Evolutionary conservation across 768 basidiomycete species (phyloP).

Genomic region (Plicaturopsis crispa): DNA sequence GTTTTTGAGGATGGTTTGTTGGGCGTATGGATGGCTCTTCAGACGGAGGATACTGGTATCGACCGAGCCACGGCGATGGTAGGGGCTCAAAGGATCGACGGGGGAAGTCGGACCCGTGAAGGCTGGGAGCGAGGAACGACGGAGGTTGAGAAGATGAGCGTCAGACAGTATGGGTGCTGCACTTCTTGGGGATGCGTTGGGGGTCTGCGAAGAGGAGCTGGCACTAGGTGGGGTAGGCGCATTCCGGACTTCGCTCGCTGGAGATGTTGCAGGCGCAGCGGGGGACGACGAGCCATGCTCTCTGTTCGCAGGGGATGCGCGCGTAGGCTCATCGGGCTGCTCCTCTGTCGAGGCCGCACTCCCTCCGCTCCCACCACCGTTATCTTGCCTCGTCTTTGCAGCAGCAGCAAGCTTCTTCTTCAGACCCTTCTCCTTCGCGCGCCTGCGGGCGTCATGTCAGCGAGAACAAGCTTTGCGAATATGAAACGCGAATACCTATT

Average conservation of each 20-base stretch:
- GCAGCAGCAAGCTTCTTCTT: constrained; percentile 34
- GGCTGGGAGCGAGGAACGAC: constrained; percentile 52
- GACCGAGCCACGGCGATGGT: constrained; percentile 30
- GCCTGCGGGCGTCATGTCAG: constrained; percentile 31
- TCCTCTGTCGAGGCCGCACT: constrained; percentile 2
- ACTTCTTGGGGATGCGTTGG: constrained; percentile 13
- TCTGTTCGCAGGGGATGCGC: constrained; percentile 5
- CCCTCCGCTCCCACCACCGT: background rate
- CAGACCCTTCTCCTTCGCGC: constrained; percentile 78
- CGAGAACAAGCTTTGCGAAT: constrained; percentile 5
- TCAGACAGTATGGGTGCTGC: constrained; percentile 16
- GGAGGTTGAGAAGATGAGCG: constrained; percentile 24
- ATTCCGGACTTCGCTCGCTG: constrained; percentile 34
- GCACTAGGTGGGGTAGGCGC: constrained; percentile 19
- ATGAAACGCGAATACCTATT: constrained; percentile 47
- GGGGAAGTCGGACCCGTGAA: constrained; percentile 21
- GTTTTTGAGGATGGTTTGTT: no score
- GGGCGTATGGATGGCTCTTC: no score
- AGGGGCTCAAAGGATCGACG: constrained; percentile 20
- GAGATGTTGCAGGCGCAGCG: constrained; percentile 22
- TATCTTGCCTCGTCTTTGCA: background rate
- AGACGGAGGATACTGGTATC: no score
- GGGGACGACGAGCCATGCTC: constrained; percentile 14
- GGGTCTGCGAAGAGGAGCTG: constrained; percentile 15
- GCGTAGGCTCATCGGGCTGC: constrained; percentile 4